Evolutionary conservation across 805 yeast genomes (phyloP).

Genomic region (Kodamaea jinghongensis): DNA sequence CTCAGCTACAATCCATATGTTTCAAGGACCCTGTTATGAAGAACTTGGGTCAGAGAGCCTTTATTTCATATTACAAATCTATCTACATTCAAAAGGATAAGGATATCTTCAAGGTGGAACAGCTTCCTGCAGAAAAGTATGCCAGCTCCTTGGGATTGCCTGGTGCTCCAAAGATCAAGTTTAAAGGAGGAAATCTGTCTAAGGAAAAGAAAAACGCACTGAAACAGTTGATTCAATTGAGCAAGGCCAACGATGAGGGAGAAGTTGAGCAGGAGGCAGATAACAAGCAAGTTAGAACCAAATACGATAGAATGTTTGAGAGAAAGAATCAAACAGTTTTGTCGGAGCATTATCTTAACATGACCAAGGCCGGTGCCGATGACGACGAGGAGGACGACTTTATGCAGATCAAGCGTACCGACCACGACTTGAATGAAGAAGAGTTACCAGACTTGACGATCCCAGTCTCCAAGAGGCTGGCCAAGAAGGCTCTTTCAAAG

Average conservation of each 20-base stretch:
- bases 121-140: constrained; percentile 74
- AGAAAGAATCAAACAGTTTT: constrained; percentile 89
- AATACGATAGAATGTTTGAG: constrained; percentile 93
- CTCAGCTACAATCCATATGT: constrained; percentile 84
- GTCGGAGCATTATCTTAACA: constrained; percentile 79
- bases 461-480: constrained; percentile 79
- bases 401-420: constrained; percentile 72
- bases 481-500: constrained; percentile 83
- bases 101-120: constrained; percentile 74
- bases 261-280: constrained; percentile 51
- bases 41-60: constrained; percentile 93
- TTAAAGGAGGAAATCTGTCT: constrained; percentile 53
- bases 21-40: constrained; percentile 90
- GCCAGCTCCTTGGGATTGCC: constrained; percentile 92
- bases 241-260: constrained; percentile 52
- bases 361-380: constrained; percentile 48
- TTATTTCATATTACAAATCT: constrained; percentile 85
- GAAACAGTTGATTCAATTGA: constrained; percentile 59
- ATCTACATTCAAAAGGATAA: constrained; percentile 85
- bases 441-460: constrained; percentile 59
- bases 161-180: constrained; percentile 91
- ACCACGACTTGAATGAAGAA: constrained; percentile 65
- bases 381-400: constrained; percentile 59
- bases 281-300: constrained; percentile 65
- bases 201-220: constrained; percentile 82